Evolutionary conservation across 495 filamentous ascomycete species (phyloP).

Genomic region (Recurvomyces mirabilis): DNA sequence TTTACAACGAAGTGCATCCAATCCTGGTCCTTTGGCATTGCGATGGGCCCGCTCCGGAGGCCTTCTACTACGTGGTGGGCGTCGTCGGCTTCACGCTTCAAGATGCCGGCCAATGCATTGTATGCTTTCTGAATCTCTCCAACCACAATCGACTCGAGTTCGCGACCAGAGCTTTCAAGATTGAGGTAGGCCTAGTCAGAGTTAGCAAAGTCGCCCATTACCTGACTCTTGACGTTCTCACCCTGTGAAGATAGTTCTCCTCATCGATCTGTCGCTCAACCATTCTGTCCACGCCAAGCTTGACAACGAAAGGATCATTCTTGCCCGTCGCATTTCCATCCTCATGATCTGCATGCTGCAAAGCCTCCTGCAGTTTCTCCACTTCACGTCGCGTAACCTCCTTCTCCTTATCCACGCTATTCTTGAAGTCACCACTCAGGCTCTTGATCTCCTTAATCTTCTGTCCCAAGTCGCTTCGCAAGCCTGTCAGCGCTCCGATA

Average conservation of each 20-base stretch:
- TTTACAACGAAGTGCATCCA: slow-evolving; percentile 75
- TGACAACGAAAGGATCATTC: slow-evolving; percentile 80
- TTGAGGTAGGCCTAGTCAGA: slow-evolving; percentile 73
- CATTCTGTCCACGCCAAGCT: slow-evolving; percentile 73
- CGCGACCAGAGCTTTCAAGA: slow-evolving; percentile 84
- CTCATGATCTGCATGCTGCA: slow-evolving; percentile 67
- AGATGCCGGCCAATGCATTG: slow-evolving; percentile 77
- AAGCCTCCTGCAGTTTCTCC: slow-evolving; percentile 64
- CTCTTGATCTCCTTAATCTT: slow-evolving; percentile 98
- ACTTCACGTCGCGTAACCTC: slow-evolving; percentile 60
- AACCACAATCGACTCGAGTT: slow-evolving; percentile 89
- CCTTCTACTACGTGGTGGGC: slow-evolving; percentile 66
- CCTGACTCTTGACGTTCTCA: slow-evolving; percentile 33
- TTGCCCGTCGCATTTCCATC: slow-evolving; percentile 65
- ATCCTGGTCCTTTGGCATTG: slow-evolving; percentile 84
- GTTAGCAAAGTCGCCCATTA: not conserved
- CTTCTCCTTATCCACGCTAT: slow-evolving; percentile 70
- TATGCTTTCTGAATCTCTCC: slow-evolving; percentile 96
- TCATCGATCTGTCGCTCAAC: slow-evolving; percentile 88
- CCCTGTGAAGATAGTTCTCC: slow-evolving; percentile 91
- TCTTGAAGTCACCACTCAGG: slow-evolving; percentile 88
- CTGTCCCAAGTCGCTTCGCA: slow-evolving; percentile 78
- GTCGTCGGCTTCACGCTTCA: slow-evolving; percentile 80
- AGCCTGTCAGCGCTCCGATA: slow-evolving; percentile 70
- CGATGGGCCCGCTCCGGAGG: slow-evolving; percentile 71